Base-by-base conservation (phyloP, 163 green algal genomes). In the Volvox carteri region DNA sequence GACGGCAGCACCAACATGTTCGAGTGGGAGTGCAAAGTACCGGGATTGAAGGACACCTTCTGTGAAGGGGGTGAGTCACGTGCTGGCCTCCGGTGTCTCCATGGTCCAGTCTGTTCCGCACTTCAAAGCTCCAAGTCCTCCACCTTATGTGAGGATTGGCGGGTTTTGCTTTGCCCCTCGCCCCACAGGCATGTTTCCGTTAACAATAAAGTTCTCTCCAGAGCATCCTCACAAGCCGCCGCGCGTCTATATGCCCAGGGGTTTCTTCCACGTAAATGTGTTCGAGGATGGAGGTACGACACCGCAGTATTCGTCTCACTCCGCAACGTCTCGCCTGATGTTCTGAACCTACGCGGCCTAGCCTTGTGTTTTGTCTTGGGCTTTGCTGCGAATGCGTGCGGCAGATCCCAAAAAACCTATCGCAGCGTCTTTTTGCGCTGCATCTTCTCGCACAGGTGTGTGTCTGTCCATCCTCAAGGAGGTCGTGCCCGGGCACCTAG, bases 171-270 rank as follows among this genome's bases (percentile, higher is more conserved):
- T n/a, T n/a, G n/a, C n/a, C n/a, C n/a, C n/a, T n/a, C n/a, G n/a
- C 14, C 67, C 67, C 11, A 19, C 83, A 88, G 83, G 83, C 11
- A 4, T 88, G 2, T 88, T 88, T 28, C 83, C 83, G 0, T 73
- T 23, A 67, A 81, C 68, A 4, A 72, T 88, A 67, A 60, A 48
- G 35, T 88, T 88, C 25, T 62, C 50, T 1, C 21, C 67, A 1
- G 83, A 88, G 83, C 83, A 88, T 28, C 83, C 83, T 11, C 23
- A 81, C 37, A 81, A 88, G 83, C 83, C 83, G 39, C 83, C 83
- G 6, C 44, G 21, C 14, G 83, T 88, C 19, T 81, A 33, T 50
- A 88, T 88, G 83, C 83, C 83, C 1, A 48, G 16, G 50, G 83
- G 48, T 18, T 88, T 88, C 28, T 60, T 88, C 4, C 83, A 88